Evolutionary conservation across 2,329 filamentous ascomycete species (phyloP).

Genomic region (Talaromyces piceae): DNA sequence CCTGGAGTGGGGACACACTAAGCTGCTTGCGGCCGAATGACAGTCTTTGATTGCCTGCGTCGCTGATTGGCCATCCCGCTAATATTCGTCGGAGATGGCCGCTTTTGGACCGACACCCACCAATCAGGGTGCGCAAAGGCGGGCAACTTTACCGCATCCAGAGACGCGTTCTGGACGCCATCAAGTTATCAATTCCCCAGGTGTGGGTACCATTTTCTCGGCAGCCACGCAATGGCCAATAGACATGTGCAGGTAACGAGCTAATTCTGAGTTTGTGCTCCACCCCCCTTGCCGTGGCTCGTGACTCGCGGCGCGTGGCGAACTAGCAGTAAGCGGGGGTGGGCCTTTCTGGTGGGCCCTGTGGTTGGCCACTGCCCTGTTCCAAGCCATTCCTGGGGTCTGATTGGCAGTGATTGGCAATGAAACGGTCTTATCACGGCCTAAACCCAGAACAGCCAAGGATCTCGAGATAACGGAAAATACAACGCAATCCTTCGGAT

Average conservation of each 20-base stretch:
- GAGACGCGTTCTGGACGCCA: neutral
- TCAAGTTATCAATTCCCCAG: too few species aligned
- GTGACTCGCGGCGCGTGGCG: neutral
- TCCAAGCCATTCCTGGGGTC: neutral
- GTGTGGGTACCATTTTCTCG: neutral
- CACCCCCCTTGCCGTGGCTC: neutral
- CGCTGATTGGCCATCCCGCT: neutral
- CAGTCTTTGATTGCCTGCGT: neutral
- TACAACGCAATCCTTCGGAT: neutral
- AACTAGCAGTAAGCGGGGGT: neutral
- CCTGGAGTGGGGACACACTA: neutral
- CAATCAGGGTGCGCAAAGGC: neutral
- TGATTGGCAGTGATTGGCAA: neutral
- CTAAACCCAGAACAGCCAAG: neutral
- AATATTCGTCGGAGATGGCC: neutral
- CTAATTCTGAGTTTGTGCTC: neutral
- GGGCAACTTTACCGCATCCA: neutral
- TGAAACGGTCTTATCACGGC: conserved; percentile 4
- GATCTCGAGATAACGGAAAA: neutral
- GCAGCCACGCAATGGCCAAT: neutral
- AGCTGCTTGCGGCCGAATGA: neutral
- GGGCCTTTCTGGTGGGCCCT: neutral
- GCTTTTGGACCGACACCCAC: neutral
- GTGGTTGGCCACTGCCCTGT: neutral
- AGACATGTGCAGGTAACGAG: neutral